Base-by-base conservation (phyloP, 768 basidiomycete genomes). In the Tricholoma sp. region DNA sequence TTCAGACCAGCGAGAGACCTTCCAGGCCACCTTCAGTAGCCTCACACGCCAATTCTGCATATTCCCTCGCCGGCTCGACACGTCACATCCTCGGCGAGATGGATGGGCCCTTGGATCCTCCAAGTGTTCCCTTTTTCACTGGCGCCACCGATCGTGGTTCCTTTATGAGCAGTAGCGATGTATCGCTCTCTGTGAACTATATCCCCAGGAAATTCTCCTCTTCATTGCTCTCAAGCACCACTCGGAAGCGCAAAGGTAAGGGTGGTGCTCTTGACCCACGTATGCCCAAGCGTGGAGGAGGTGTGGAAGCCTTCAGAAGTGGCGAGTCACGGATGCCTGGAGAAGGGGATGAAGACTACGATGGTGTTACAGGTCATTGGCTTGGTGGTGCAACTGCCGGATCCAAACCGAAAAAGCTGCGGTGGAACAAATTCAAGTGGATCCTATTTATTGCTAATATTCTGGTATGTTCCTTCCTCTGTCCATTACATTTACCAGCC, bases 341-440 rank as follows among this genome's bases (percentile, higher is more conserved):
- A 8, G 64, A 68, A 32, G 74, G 68, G 1, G 79, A 79, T 54
- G 77, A 80, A 28, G 80, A 53, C 20, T 58, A 59, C 18, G 78
- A 78, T 58, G 76, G 77, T 51, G 70, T 69, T n/a, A 62, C 67
- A 20, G 56, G 63, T 17, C 54, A 39, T 9, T 58, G 56, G 57
- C 54, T 55, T 44, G 57, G 54, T 3, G 39, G 48, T 17, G 37
- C 44, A 20, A 63, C 75, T 13, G 79, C 77, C 66, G 71, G 72
- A 57, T 17, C 50, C 28, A 65, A 60, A 50, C 28, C 39, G 6
- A 53, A 42, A 13, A 75, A 73, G 57, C 72, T 86, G 57, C 75
- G 84, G 11, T 93, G 90, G 90, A 93, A 83, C 66, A 78, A 77
- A 61, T 93, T 91, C 78, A 93, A 93, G 65, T 90, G 88, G 88